These are phyloP conservation scores for Blastobotrys capitulatus DNA, from an alignment of 1,139 yeast species.

Conservation along the genomic window DNA sequence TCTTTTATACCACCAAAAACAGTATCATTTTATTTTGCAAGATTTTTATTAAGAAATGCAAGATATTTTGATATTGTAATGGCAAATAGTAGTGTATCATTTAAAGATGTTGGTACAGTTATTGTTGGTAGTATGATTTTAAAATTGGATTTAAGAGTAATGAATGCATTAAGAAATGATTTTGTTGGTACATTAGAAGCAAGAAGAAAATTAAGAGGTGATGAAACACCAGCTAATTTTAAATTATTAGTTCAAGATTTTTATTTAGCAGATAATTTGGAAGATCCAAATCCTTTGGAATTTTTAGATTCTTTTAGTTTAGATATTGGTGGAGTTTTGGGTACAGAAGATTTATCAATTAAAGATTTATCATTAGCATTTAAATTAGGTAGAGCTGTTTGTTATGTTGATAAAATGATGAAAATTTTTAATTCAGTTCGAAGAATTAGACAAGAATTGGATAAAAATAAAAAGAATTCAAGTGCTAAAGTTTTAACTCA, in stretches of 20 bases:
- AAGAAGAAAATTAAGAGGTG: conserved; percentile 23
- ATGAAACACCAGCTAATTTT: conserved; percentile 29
- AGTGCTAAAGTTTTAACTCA: conserved; percentile 9
- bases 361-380: conserved; percentile 33
- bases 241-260: conserved; percentile 27
- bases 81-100: conserved; percentile 24
- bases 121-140: conserved; percentile 27
- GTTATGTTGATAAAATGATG: conserved; percentile 22
- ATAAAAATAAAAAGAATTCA: neutral
- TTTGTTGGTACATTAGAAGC: conserved; percentile 35
- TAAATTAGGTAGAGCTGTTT: conserved; percentile 26
- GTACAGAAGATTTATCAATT: conserved; percentile 28
- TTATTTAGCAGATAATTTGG: conserved; percentile 25
- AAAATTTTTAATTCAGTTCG: conserved; percentile 14
- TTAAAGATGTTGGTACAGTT: conserved; percentile 25
- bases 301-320: conserved; percentile 29
- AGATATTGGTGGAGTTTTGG: conserved; percentile 33
- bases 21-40: conserved; percentile 20
- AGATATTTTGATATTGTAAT: conserved; percentile 28
- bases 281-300: conserved; percentile 30
- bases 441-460: conserved; percentile 13
- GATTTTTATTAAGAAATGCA: conserved; percentile 26
- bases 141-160: conserved; percentile 27
- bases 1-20: conserved; percentile 25
- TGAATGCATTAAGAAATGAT: conserved; percentile 15